phyloP scores from a whole-genome alignment of 2,329 filamentous ascomycete genomes.

The Aspergillus udagawae region DNA sequence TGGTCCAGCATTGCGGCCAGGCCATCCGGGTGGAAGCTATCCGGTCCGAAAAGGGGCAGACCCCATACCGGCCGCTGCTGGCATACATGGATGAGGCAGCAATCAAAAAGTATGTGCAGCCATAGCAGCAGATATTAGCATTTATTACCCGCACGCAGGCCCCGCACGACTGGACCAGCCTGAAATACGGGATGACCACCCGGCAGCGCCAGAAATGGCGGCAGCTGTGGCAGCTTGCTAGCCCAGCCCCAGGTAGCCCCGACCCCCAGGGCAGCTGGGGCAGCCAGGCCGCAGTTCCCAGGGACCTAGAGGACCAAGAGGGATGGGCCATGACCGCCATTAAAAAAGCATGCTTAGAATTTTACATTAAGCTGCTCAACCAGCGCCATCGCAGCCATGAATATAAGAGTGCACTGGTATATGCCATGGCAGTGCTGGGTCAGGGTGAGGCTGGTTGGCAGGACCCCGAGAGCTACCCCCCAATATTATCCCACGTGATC shows the following conservation, averaged over 20 bases:
- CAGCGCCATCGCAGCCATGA: too few species aligned
- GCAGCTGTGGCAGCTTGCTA: too few species aligned
- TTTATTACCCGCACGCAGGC: constrained; percentile 2
- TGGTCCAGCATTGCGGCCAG: neutral
- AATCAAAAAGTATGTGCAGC: neutral
- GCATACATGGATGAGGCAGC: neutral
- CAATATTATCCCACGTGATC: neutral
- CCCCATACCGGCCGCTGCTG: neutral
- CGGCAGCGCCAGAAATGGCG: neutral
- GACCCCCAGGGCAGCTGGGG: too few species aligned
- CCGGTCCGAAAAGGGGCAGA: neutral
- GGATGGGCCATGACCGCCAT: neutral
- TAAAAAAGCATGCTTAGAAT: neutral
- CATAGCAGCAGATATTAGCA: constrained; percentile 1
- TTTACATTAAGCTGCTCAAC: too few species aligned
- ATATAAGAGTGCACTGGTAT: neutral
- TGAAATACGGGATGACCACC: neutral
- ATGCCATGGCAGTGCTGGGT: neutral
- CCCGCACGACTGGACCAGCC: neutral
- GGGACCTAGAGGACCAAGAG: too few species aligned
- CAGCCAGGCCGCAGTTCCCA: too few species aligned
- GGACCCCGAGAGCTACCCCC: neutral
- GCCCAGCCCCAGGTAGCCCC: too few species aligned
- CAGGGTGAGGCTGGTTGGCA: neutral
- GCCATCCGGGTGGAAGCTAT: neutral